Evolutionary conservation across 257 asterid species (phyloP).

Genomic region (Gentiana macrophylla): DNA sequence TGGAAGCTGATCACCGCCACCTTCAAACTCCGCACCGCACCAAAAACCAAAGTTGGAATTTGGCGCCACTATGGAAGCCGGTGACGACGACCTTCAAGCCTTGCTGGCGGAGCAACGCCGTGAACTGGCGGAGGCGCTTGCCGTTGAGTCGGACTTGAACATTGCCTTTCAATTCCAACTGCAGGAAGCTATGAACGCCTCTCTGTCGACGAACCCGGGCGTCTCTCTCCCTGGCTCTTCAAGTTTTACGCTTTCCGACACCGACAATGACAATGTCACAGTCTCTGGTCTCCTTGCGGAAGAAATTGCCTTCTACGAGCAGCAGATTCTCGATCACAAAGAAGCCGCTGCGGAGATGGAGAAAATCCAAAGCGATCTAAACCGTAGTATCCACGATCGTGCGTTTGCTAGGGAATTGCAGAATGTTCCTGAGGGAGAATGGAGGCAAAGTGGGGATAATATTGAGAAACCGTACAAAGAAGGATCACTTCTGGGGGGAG

Average conservation of each 20-base stretch:
- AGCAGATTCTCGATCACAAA: conserved; percentile 17
- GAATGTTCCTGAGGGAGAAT: conserved; percentile 33
- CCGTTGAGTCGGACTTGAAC: conserved; percentile 12
- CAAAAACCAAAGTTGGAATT: not conserved
- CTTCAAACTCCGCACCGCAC: too few species aligned
- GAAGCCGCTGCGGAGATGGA: conserved; percentile 15
- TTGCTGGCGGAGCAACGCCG: conserved; percentile 20
- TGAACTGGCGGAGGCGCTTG: conserved; percentile 10
- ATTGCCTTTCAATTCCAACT: conserved; percentile 41
- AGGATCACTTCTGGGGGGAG: conserved; percentile 14
- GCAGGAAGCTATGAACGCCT: conserved; percentile 42
- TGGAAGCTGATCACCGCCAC: too few species aligned
- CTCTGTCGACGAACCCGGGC: conserved; percentile 18
- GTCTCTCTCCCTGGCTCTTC: conserved; percentile 21
- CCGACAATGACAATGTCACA: conserved; percentile 11
- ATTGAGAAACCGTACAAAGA: conserved; percentile 35
- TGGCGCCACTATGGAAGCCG: not conserved
- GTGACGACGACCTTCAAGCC: not conserved
- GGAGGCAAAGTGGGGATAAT: conserved; percentile 19
- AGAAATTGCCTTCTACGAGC: conserved; percentile 23
- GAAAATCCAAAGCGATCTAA: conserved; percentile 29
- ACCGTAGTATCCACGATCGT: conserved; percentile 52
- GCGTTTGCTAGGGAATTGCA: conserved; percentile 39
- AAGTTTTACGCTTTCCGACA: conserved; percentile 13
- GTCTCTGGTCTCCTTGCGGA: conserved; percentile 18